Conservation (phyloP, 179 eudicot species). For the Drosera spatulata region DNA sequence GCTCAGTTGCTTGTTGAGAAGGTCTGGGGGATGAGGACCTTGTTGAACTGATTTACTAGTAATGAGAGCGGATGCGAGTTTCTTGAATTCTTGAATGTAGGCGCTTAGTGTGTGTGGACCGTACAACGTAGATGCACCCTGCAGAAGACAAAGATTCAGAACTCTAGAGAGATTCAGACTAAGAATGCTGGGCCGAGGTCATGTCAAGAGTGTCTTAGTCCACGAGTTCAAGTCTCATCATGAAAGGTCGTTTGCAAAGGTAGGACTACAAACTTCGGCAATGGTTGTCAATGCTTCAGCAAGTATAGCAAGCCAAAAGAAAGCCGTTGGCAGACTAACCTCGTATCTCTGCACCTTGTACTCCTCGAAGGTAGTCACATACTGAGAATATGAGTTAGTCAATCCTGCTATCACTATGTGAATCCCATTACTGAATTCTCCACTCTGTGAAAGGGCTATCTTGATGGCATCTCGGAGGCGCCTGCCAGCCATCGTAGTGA, state of each 20-base stretch:
- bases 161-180: too few species aligned
- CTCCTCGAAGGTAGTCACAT: slow-evolving; percentile 90
- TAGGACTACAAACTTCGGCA: too few species aligned
- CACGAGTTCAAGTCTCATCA: too few species aligned
- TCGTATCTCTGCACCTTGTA: slow-evolving; percentile 91
- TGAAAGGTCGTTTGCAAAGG: too few species aligned
- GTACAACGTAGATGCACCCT: slow-evolving; percentile 95
- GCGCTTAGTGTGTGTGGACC: slow-evolving; percentile 90
- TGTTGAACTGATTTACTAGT: slow-evolving; percentile 33
- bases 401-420: slow-evolving; percentile 92
- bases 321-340: slow-evolving; percentile 31
- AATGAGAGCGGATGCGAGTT: slow-evolving; percentile 63
- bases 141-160: neutral
- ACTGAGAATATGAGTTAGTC: slow-evolving; percentile 90
- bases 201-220: too few species aligned
- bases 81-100: slow-evolving; percentile 90
- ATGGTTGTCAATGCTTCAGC: too few species aligned
- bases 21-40: slow-evolving; percentile 91
- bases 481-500: slow-evolving; percentile 98
- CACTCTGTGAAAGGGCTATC: slow-evolving; percentile 33
- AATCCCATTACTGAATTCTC: slow-evolving; percentile 38
- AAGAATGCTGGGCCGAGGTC: too few species aligned
- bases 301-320: too few species aligned
- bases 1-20: slow-evolving; percentile 72
- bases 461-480: slow-evolving; percentile 92